Evolutionary conservation across 805 yeast genomes (phyloP), one percentile per base, ranked within the genome.

Genomic region (Suhomyces tanzawaensis): DNA sequence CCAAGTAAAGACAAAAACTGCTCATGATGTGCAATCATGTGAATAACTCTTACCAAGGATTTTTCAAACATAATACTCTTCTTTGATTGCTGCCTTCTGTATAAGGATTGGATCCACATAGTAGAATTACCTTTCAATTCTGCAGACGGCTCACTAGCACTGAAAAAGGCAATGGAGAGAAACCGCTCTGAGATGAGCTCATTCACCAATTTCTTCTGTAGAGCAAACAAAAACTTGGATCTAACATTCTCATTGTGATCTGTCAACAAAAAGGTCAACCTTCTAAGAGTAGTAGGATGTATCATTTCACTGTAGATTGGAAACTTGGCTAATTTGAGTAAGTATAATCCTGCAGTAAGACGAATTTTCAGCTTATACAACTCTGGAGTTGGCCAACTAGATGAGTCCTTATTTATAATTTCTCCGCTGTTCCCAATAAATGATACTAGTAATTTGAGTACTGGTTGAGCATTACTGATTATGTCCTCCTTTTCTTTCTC

Each of bases 351-450:
- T 1, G 95, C 91, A 23, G 65, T 69, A 8, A 85, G 62, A 48
- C 95, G 69, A 34, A 88, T 58, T 45, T 77, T 74, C 41, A 80
- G 71, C 52, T 82, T 83, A 51, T 65, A 80, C 24, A 63, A 62
- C 18, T 55, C 63, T 3, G 95, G 95, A 0, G 95, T 84, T 12
- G 84, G 81, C 47, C 60, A 69, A 13, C 62, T 59, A 7, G 58
- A 63, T 4, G 69, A 49, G 37, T 69, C 68, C 17, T 41, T 59
- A 55, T 37, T 74, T 45, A 81, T 76, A 22, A 88, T 72, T 51
- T 89, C 96, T 19, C 96, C 96, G 31, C 85, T 84, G 53, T 82
- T 82, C 1, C 80, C 77, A 34, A 88, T 76, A 23, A 85, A 64
- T 1, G 88, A 77, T 23, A 77, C 67, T 21, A 88, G 66, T 19